These are phyloP conservation scores for Taiozyma sp. DNA, from an alignment of 1,139 yeast genomes.

Conservation along the genomic window DNA sequence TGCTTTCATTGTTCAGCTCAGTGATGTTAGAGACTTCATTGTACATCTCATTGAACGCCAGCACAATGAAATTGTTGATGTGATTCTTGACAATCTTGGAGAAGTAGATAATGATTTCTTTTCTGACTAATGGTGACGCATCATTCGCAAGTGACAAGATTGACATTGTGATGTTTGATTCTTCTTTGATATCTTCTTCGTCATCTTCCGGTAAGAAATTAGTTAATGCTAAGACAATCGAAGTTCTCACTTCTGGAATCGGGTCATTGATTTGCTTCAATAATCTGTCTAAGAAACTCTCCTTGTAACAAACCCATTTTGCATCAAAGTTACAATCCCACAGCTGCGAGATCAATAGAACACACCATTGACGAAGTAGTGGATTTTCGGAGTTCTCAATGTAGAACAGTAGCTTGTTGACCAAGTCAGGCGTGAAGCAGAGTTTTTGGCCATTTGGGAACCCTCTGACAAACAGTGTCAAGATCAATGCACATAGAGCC, in stretches of 20 bases:
- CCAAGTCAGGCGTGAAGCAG: slow-evolving; percentile 70
- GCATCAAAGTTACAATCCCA: slow-evolving; percentile 76
- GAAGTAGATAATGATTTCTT: slow-evolving; percentile 76
- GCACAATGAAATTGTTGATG: slow-evolving; percentile 71
- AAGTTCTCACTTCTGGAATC: slow-evolving; percentile 91
- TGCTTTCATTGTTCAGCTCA: slow-evolving; percentile 34
- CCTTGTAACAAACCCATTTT: slow-evolving; percentile 65
- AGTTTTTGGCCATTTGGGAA: slow-evolving; percentile 77
- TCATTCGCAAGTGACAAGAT: slow-evolving; percentile 59
- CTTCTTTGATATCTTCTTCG: slow-evolving; percentile 37
- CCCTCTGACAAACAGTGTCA: slow-evolving; percentile 78
- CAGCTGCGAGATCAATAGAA: slow-evolving; percentile 70
- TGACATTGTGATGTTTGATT: slow-evolving; percentile 39
- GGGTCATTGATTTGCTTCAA: slow-evolving; percentile 71
- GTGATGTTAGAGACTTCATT: slow-evolving; percentile 24
- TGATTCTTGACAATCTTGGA: slow-evolving; percentile 72
- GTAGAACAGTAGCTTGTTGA: slow-evolving; percentile 63
- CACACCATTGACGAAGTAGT: slow-evolving; percentile 87
- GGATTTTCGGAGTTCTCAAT: slow-evolving; percentile 78
- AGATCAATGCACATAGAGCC: slow-evolving; percentile 92
- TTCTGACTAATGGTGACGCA: slow-evolving; percentile 85
- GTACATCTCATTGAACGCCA: slow-evolving; percentile 79
- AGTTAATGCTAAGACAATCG: slow-evolving; percentile 72
- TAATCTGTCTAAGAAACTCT: slow-evolving; percentile 56
- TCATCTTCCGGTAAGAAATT: slow-evolving; percentile 56